A percentile compares a stretch with the other conserved stretches of the same genome.
Conservation (phyloP, 148 eudicot species). For the Chenopodium suecicum region DNA sequence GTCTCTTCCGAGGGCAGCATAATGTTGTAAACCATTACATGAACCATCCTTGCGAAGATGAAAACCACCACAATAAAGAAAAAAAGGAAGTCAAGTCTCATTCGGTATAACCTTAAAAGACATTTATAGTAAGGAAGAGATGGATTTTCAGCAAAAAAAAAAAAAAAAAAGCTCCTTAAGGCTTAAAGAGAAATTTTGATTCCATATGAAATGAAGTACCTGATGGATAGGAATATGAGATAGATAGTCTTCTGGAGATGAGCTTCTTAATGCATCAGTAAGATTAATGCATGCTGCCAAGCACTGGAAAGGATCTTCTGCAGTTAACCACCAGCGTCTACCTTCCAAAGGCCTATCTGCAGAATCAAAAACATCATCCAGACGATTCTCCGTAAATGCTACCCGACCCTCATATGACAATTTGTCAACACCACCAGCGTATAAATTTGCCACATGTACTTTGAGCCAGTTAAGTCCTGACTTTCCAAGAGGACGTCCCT, state of each 20-base stretch:
- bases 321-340: constrained; percentile 83
- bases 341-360: constrained; percentile 95
- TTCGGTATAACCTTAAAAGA: background rate
- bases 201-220: constrained; percentile 36
- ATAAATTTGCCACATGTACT: constrained; percentile 78
- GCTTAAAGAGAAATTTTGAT: background rate
- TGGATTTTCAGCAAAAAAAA: background rate
- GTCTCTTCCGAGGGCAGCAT: constrained; percentile 99
- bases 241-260: constrained; percentile 68
- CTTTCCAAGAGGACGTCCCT: constrained; percentile 76
- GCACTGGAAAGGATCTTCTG: constrained; percentile 95
- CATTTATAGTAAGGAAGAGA: background rate
- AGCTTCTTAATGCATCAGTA: constrained; percentile 74
- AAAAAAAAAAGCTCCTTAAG: background rate
- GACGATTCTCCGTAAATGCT: constrained; percentile 66
- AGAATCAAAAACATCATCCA: constrained; percentile 81
- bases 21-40: constrained; percentile 96
- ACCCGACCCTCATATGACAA: constrained; percentile 69
- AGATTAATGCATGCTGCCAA: constrained; percentile 76
- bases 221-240: constrained; percentile 87
- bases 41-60: constrained; percentile 75
- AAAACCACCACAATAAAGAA: background rate
- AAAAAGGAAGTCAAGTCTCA: background rate
- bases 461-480: constrained; percentile 83
- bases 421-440: constrained; percentile 87